phyloP scores from a whole-genome alignment of 2,329 filamentous ascomycete species.

The Chrysoporthe deuterocubensis region DNA sequence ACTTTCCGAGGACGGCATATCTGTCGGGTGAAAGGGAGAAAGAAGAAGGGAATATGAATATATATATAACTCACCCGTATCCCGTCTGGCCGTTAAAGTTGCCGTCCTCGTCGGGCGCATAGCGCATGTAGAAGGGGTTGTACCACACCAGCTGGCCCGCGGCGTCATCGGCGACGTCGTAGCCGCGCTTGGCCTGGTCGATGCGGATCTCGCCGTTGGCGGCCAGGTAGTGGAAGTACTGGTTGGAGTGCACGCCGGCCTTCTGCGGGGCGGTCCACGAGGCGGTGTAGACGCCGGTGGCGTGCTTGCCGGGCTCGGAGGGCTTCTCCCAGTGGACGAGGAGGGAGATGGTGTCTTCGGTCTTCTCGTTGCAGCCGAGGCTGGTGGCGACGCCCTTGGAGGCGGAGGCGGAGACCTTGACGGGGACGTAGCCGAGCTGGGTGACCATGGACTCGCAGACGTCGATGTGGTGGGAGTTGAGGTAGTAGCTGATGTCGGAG shows the following conservation, averaged over 20 bases:
- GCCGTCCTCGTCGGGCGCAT: constrained; percentile 90
- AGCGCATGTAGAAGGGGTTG: constrained; percentile 96
- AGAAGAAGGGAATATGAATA: not conserved
- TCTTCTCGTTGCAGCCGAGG: constrained; percentile 77
- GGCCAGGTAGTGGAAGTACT: constrained; percentile 95
- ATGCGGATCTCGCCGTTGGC: constrained; percentile 82
- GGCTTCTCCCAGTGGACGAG: constrained; percentile 86
- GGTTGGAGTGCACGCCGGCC: constrained; percentile 93
- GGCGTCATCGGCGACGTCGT: constrained; percentile 88
- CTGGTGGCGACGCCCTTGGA: constrained; percentile 78
- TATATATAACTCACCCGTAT: constrained; percentile 60
- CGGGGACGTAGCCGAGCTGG: constrained; percentile 70
- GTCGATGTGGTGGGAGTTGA: constrained; percentile 94
- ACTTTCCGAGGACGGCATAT: not conserved
- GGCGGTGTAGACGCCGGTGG: constrained; percentile 89
- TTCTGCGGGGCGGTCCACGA: constrained; percentile 93
- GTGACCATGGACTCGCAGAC: constrained; percentile 91
- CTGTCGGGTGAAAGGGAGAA: not conserved
- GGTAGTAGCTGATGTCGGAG: constrained; percentile 93
- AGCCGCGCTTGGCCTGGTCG: constrained; percentile 92
- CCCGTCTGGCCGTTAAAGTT: constrained; percentile 91
- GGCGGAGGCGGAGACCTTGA: constrained; percentile 77
- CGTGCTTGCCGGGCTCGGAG: constrained; percentile 68
- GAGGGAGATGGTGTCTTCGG: constrained; percentile 92
- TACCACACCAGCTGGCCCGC: constrained; percentile 76